Conservation (phyloP, 352 stramenopile genomes). For the Globisporangium abappressorium region DNA sequence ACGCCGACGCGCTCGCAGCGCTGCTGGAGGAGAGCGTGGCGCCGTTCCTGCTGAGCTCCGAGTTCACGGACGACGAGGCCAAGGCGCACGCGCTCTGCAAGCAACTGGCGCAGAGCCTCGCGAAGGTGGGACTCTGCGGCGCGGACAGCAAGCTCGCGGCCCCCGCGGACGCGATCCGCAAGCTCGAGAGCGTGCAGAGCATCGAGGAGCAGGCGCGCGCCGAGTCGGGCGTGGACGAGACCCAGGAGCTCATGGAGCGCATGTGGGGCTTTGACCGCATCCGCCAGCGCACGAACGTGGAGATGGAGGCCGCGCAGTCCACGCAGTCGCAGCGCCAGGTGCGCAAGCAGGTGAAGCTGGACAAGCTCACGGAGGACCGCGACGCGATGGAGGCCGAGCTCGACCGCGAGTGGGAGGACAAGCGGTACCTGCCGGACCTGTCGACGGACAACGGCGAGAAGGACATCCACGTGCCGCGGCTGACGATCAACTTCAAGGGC, state of each 20-base stretch:
- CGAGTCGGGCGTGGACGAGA: constrained; percentile 45
- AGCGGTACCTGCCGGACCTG: constrained; percentile 68
- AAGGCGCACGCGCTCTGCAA: constrained; percentile 38
- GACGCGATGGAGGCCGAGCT: constrained; percentile 57
- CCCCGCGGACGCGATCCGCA: constrained; percentile 34
- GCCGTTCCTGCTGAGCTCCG: constrained; percentile 66
- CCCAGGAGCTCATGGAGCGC: constrained; percentile 65
- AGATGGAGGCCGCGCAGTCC: constrained; percentile 73
- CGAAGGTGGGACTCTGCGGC: constrained; percentile 22
- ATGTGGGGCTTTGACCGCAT: constrained; percentile 90
- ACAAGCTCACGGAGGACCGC: constrained; percentile 55
- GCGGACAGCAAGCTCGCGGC: constrained; percentile 18
- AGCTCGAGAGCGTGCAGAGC: constrained; percentile 57
- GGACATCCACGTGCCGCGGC: constrained; percentile 86
- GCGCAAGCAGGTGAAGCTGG: constrained; percentile 74
- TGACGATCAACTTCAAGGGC: constrained; percentile 90
- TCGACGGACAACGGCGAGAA: constrained; percentile 77
- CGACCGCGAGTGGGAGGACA: constrained; percentile 80
- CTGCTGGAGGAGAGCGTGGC: constrained; percentile 57
- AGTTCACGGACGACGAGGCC: constrained; percentile 41
- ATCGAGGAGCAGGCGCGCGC: constrained; percentile 70
- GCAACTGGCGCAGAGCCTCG: constrained; percentile 37
- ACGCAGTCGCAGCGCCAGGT: constrained; percentile 77
- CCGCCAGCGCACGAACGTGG: constrained; percentile 66
- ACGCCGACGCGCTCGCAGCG: constrained; percentile 34